These are phyloP conservation scores for Alternaria brassicicola DNA, from an alignment of 2,329 filamentous ascomycete genomes.

Conservation along the genomic window DNA sequence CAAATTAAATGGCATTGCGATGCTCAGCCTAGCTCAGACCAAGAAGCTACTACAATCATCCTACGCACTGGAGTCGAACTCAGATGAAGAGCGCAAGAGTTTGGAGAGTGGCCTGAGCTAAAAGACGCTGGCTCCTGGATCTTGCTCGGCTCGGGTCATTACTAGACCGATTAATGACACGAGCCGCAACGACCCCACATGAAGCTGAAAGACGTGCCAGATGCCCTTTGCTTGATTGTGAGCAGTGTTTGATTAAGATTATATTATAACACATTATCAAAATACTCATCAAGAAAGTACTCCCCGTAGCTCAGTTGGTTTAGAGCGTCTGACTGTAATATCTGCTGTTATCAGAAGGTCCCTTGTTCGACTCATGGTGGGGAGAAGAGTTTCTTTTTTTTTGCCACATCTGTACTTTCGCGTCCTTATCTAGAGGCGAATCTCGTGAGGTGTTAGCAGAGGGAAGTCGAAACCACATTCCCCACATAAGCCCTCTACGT, in stretches of 20 bases:
- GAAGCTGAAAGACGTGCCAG: no score
- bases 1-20: background rate
- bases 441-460: background rate
- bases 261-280: no score
- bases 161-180: background rate
- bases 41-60: background rate
- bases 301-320: conserved; percentile 45
- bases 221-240: no score
- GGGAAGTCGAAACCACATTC: background rate
- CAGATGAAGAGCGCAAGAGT: background rate
- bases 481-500: background rate
- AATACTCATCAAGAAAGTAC: conserved; percentile 22
- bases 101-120: background rate
- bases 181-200: background rate
- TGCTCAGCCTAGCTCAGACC: background rate
- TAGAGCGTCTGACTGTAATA: conserved; percentile 49
- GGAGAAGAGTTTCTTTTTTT: conserved; percentile 31
- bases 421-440: background rate
- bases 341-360: conserved; percentile 44
- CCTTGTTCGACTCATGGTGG: conserved; percentile 42
- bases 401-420: background rate
- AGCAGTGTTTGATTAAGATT: no score
- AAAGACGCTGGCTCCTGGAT: background rate
- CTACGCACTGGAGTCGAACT: background rate
- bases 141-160: background rate